phyloP scores from a whole-genome alignment of 768 basidiomycete genomes.

The Calocybe gangraenosa region DNA sequence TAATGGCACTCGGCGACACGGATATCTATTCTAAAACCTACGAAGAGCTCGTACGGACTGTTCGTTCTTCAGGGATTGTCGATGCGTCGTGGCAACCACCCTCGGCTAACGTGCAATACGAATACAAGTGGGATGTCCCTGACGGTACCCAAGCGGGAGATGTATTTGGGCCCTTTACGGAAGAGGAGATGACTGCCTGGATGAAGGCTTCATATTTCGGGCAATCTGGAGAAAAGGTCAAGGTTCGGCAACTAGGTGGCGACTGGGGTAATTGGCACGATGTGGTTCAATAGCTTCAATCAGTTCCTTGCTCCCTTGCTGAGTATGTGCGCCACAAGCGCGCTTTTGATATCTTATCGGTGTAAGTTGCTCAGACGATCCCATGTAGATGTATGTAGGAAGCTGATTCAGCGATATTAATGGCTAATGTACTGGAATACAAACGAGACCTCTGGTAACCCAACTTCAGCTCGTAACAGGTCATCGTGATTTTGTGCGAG shows the following conservation, averaged over 20 bases:
- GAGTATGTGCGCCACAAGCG: too few species aligned
- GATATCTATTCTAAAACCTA: constrained; percentile 87
- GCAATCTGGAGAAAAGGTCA: constrained; percentile 68
- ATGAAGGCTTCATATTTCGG: constrained; percentile 82
- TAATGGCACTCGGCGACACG: constrained; percentile 82
- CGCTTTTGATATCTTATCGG: too few species aligned
- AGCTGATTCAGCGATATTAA: too few species aligned
- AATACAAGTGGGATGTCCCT: constrained; percentile 75
- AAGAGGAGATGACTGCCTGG: constrained; percentile 81
- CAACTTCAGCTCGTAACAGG: constrained; percentile 85
- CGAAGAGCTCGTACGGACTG: constrained; percentile 75
- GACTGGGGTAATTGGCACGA: constrained; percentile 79
- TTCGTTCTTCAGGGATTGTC: constrained; percentile 70
- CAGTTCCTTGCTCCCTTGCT: too few species aligned
- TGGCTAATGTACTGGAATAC: constrained; percentile 97
- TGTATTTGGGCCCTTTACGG: constrained; percentile 75
- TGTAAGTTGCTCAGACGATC: too few species aligned
- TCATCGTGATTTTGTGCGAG: constrained; percentile 94
- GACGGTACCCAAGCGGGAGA: constrained; percentile 43
- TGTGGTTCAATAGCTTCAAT: constrained; percentile 43
- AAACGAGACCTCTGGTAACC: constrained; percentile 80
- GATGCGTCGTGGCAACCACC: constrained; percentile 69
- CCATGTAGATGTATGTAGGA: too few species aligned
- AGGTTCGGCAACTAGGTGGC: constrained; percentile 59
- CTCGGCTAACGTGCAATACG: constrained; percentile 70